Evolutionary conservation across 805 yeast species (phyloP).

Genomic region (Torulaspora franciscae): DNA sequence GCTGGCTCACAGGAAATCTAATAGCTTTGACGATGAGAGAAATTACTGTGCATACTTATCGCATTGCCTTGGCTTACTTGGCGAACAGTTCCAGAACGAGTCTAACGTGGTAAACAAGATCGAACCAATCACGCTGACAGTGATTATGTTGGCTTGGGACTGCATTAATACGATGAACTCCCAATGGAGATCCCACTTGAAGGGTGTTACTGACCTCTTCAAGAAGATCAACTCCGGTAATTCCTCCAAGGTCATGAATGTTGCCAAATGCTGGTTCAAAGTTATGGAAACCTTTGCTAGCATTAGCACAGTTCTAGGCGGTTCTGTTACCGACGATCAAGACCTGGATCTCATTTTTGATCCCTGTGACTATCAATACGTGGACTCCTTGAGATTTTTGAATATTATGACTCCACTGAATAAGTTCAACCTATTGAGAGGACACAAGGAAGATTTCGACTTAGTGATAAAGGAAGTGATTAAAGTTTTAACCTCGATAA

Average conservation of each 20-base stretch:
- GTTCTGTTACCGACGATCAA: constrained; percentile 30
- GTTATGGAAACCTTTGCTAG: constrained; percentile 38
- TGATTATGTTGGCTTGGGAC: constrained; percentile 52
- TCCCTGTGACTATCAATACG: constrained; percentile 34
- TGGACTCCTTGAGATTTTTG: constrained; percentile 35
- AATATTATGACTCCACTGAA: constrained; percentile 36
- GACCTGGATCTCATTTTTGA: constrained; percentile 35
- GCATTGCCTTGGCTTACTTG: constrained; percentile 55
- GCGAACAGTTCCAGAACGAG: constrained; percentile 44
- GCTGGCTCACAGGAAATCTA: constrained; percentile 42
- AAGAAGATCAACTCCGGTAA: constrained; percentile 33
- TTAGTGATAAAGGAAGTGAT: constrained; percentile 35
- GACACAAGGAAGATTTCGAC: constrained; percentile 37
- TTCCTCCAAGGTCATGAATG: constrained; percentile 35
- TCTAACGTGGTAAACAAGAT: constrained; percentile 45
- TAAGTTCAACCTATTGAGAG: constrained; percentile 35
- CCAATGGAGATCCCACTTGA: constrained; percentile 37
- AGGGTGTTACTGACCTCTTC: constrained; percentile 37
- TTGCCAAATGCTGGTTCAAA: constrained; percentile 38
- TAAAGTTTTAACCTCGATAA: constrained; percentile 29
- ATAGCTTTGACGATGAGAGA: constrained; percentile 52
- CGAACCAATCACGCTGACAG: constrained; percentile 65
- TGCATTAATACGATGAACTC: constrained; percentile 37
- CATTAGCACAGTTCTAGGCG: constrained; percentile 36
- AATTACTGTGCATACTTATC: constrained; percentile 63